Percentiles rank a stretch among this genome's conserved stretches.
These are phyloP conservation scores for Nitzschia sp. DNA, from an alignment of 108 stramenopile species.

Conservation along the genomic window DNA sequence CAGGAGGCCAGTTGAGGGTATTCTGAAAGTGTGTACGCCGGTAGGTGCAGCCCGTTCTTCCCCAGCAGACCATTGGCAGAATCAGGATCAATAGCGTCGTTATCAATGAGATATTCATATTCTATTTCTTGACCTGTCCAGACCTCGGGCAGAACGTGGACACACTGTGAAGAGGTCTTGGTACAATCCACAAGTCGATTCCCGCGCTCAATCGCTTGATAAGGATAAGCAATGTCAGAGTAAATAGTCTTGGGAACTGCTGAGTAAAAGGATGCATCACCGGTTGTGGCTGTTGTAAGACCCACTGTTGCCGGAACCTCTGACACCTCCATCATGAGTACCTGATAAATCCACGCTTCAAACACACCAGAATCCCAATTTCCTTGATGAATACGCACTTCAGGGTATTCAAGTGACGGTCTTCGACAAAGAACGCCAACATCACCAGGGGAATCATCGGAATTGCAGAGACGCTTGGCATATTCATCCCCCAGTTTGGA, in stretches of 20 bases:
- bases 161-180: slow-evolving; percentile 15
- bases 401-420: slow-evolving; percentile 24
- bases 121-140: slow-evolving; percentile 22
- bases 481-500: neutral
- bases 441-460: slow-evolving; percentile 2
- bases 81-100: slow-evolving; percentile 11
- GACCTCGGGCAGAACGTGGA: slow-evolving; percentile 27
- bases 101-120: neutral
- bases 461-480: slow-evolving; percentile 16
- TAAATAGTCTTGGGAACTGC: slow-evolving; percentile 22
- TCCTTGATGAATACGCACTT: slow-evolving; percentile 31
- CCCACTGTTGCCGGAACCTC: slow-evolving; percentile 34
- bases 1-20: slow-evolving; percentile 38
- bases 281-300: slow-evolving; percentile 2
- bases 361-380: slow-evolving; percentile 35
- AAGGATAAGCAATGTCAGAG: slow-evolving; percentile 24
- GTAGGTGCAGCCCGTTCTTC: slow-evolving; percentile 29
- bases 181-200: neutral
- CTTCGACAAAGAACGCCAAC: slow-evolving; percentile 1
- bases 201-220: slow-evolving; percentile 11
- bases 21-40: slow-evolving; percentile 17
- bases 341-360: slow-evolving; percentile 34
- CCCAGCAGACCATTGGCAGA: slow-evolving; percentile 9
- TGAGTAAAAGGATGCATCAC: slow-evolving; percentile 26
- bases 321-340: slow-evolving; percentile 30